phyloP scores from a whole-genome alignment of 805 yeast genomes.

The Clavispora carvajalis region DNA sequence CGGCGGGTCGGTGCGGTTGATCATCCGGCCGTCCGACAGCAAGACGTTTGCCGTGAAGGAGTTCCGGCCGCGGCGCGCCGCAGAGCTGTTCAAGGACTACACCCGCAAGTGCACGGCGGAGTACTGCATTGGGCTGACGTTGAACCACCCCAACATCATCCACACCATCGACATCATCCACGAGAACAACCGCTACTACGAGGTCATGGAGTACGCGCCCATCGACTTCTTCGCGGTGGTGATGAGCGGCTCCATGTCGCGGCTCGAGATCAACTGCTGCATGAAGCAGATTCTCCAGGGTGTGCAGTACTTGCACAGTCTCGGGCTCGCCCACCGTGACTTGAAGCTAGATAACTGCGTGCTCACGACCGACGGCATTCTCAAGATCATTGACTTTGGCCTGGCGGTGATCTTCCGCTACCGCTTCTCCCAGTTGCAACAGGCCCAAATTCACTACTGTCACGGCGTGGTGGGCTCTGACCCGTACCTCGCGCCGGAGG shows the following conservation, averaged over 20 bases:
- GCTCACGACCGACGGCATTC: constrained; percentile 64
- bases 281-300: constrained; percentile 70
- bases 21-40: constrained; percentile 63
- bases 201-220: constrained; percentile 94
- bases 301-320: constrained; percentile 64
- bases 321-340: constrained; percentile 82
- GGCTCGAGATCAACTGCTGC: constrained; percentile 79
- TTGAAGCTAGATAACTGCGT: constrained; percentile 81
- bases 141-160: constrained; percentile 76
- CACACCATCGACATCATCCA: constrained; percentile 72
- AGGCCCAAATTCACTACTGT: constrained; percentile 19
- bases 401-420: constrained; percentile 77
- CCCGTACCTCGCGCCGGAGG: constrained; percentile 85
- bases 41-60: constrained; percentile 80
- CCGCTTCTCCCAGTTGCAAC: constrained; percentile 57
- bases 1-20: constrained; percentile 77
- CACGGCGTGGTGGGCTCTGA: constrained; percentile 83
- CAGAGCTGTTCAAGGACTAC: constrained; percentile 69
- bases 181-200: constrained; percentile 66
- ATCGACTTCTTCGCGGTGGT: constrained; percentile 81
- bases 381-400: constrained; percentile 79
- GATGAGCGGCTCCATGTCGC: constrained; percentile 77
- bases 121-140: constrained; percentile 77
- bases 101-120: constrained; percentile 88
- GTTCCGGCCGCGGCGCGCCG: constrained; percentile 65